phyloP scores from a whole-genome alignment of 2,329 filamentous ascomycete genomes.

The Penicillium sumatraense region DNA sequence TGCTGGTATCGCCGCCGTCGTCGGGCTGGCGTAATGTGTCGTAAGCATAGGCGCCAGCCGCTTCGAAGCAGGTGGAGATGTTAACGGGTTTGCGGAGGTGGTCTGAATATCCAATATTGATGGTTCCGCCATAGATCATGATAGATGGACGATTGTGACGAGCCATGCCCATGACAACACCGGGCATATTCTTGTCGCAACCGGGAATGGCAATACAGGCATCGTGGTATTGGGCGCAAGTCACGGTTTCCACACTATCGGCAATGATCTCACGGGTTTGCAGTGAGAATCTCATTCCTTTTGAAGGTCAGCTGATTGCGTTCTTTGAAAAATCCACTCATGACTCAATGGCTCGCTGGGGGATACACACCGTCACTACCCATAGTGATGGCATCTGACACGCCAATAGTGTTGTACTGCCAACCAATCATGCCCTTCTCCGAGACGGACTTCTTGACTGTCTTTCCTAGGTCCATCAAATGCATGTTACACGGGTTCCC shows the following conservation, averaged over 20 bases:
- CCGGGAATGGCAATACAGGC: constrained; percentile 92
- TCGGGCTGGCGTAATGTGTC: constrained; percentile 72
- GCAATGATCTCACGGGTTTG: constrained; percentile 92
- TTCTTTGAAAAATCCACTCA: not conserved
- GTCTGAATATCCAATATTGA: constrained; percentile 80
- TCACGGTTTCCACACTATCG: constrained; percentile 91
- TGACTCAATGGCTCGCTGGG: constrained; percentile 18
- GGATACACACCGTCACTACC: constrained; percentile 74
- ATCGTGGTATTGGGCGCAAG: constrained; percentile 88
- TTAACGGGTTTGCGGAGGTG: constrained; percentile 81
- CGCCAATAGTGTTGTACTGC: constrained; percentile 91
- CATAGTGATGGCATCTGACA: constrained; percentile 95
- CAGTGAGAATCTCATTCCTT: constrained; percentile 91
- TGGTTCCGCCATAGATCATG: constrained; percentile 95
- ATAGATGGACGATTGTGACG: constrained; percentile 89
- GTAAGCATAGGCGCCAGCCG: constrained; percentile 80
- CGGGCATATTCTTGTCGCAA: constrained; percentile 98
- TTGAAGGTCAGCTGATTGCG: not conserved
- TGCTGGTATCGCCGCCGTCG: constrained; percentile 65
- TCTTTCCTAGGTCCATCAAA: constrained; percentile 85
- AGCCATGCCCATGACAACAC: constrained; percentile 86
- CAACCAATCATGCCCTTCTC: constrained; percentile 88
- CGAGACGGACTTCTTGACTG: constrained; percentile 79
- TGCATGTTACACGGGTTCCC: constrained; percentile 86
- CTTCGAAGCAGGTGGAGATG: constrained; percentile 87